Conservation (phyloP, 73 alveolate species). For the Tetrahymena thermophila region DNA sequence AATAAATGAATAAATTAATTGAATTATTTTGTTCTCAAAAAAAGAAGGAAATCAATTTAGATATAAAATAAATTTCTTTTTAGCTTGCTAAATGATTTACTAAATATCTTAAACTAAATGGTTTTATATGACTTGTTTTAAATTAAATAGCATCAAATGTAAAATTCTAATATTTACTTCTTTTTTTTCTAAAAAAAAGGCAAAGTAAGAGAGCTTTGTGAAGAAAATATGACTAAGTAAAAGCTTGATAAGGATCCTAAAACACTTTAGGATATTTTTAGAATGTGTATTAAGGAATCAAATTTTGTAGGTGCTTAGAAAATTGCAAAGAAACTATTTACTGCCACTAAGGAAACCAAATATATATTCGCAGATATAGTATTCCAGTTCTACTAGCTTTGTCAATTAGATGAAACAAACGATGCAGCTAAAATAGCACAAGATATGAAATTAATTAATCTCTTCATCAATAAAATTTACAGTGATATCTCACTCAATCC, state of each 20-base stretch:
- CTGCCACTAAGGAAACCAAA: not conserved
- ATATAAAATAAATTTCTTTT: no score
- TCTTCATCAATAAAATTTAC: not conserved
- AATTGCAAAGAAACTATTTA: not conserved
- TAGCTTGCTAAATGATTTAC: not conserved
- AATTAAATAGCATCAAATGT: not conserved
- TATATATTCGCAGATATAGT: not conserved
- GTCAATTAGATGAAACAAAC: not conserved
- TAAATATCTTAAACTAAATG: no score
- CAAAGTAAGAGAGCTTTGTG: not conserved
- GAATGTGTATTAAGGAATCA: not conserved
- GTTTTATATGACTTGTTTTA: not conserved
- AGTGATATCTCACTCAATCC: not conserved
- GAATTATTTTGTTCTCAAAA: not conserved
- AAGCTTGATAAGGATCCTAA: not conserved
- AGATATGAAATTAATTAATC: not conserved
- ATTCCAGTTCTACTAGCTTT: not conserved
- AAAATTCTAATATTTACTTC: not conserved
- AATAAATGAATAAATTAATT: not conserved
- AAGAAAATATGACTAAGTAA: not conserved
- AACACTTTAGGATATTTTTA: not conserved
- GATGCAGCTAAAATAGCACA: not conserved
- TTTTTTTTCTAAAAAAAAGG: not conserved
- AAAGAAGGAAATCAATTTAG: not conserved
- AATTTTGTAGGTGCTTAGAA: not conserved